Conservation (phyloP, 192 early-diverging fungal genomes). For the Coemansia sp. region DNA sequence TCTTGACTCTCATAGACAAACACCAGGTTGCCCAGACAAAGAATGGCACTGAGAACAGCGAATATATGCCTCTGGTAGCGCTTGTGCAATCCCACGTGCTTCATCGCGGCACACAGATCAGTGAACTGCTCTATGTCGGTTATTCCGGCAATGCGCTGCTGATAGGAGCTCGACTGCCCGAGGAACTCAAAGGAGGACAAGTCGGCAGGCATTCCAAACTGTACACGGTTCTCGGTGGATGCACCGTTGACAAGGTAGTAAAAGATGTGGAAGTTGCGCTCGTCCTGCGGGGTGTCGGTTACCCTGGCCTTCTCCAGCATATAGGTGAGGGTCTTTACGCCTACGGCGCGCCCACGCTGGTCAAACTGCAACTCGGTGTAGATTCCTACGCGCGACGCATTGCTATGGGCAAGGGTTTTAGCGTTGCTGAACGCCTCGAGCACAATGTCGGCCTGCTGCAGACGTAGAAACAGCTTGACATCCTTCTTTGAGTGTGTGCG, state of each 20-base stretch:
- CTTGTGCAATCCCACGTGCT: constrained; percentile 65
- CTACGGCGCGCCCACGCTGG: constrained; percentile 78
- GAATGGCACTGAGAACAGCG: constrained; percentile 79
- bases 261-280: constrained; percentile 76
- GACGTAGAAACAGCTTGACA: constrained; percentile 67
- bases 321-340: constrained; percentile 74
- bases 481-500: constrained; percentile 77
- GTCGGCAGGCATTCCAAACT: constrained; percentile 58
- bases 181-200: constrained; percentile 55
- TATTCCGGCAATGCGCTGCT: constrained; percentile 73
- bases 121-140: constrained; percentile 63
- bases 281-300: constrained; percentile 57
- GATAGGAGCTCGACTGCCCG: constrained; percentile 49
- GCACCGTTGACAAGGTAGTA: constrained; percentile 84
- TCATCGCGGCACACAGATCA: constrained; percentile 62
- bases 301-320: constrained; percentile 65
- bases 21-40: constrained; percentile 84
- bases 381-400: constrained; percentile 76
- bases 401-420: constrained; percentile 61
- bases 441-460: constrained; percentile 67
- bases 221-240: constrained; percentile 68
- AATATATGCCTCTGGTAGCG: constrained; percentile 80
- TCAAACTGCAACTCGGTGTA: constrained; percentile 95
- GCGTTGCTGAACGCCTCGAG: constrained; percentile 83
- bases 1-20: constrained; percentile 72